phyloP scores from a whole-genome alignment of 1,139 yeast species.

The Diutina pseudorugosa region DNA sequence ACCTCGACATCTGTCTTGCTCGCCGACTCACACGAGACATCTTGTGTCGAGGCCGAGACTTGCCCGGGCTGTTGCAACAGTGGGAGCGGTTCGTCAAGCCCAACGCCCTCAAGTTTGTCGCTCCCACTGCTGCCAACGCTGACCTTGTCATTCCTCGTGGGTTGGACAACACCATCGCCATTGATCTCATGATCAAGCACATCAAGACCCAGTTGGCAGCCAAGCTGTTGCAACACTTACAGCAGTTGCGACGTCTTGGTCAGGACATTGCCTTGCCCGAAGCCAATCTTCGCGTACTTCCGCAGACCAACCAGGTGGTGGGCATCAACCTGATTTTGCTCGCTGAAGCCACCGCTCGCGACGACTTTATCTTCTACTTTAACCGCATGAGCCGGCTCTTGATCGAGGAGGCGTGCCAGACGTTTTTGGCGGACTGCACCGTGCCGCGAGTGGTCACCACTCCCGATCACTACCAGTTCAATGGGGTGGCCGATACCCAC shows the following conservation, averaged over 20 bases:
- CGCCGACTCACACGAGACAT: constrained; percentile 82
- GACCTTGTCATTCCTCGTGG: constrained; percentile 86
- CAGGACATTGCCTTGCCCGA: constrained; percentile 17
- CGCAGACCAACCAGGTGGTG: constrained; percentile 51
- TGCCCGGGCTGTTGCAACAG: constrained; percentile 70
- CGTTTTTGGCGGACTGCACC: constrained; percentile 14
- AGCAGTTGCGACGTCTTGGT: constrained; percentile 46
- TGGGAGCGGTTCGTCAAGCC: constrained; percentile 93
- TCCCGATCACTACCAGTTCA: constrained; percentile 15
- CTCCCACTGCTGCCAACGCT: constrained; percentile 71
- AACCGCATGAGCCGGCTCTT: constrained; percentile 66
- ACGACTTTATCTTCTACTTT: constrained; percentile 77
- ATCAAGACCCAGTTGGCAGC: constrained; percentile 56
- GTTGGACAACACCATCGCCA: constrained; percentile 69
- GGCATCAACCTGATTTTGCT: constrained; percentile 67
- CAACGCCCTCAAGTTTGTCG: constrained; percentile 64
- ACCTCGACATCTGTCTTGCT: constrained; percentile 81
- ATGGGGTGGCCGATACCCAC: constrained; percentile 32
- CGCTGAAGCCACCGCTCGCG: constrained; percentile 41
- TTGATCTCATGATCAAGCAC: constrained; percentile 67
- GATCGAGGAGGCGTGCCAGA: constrained; percentile 55
- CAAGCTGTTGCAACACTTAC: constrained; percentile 58
- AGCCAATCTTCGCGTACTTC: constrained; percentile 27
- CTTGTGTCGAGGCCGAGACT: constrained; percentile 72
- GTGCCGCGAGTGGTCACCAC: constrained; percentile 11